These are phyloP conservation scores for Curvularia eragrostidis DNA, from an alignment of 2,329 filamentous ascomycete species.

Conservation along the genomic window DNA sequence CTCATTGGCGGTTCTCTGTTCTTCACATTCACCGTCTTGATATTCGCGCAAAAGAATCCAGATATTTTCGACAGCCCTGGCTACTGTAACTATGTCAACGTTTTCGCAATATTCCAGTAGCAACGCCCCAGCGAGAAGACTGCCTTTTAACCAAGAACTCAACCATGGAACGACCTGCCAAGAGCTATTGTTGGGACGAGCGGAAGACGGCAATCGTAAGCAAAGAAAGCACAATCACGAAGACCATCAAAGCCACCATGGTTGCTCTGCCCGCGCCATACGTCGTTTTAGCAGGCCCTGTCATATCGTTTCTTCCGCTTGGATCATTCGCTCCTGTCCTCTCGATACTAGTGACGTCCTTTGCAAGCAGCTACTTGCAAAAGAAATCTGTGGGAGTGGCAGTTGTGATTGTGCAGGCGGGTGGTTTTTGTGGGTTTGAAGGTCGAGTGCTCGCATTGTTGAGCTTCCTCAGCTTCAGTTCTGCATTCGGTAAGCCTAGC, in stretches of 20 bases:
- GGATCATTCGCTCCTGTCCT: background rate
- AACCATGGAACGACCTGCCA: background rate
- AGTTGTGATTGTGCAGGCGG: background rate
- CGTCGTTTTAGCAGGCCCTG: background rate
- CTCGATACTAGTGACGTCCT: background rate
- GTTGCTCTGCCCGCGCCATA: background rate
- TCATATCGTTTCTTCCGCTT: background rate
- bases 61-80: background rate
- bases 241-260: background rate
- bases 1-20: background rate
- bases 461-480: slow-evolving; percentile 10
- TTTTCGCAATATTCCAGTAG: background rate
- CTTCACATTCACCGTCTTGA: slow-evolving; percentile 2
- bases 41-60: background rate
- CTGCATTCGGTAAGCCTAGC: background rate
- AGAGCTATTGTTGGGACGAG: background rate
- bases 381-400: background rate
- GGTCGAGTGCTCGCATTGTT: slow-evolving; percentile 6
- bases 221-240: background rate
- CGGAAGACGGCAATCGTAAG: background rate
- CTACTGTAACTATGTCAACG: background rate
- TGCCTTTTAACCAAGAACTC: background rate
- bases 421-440: background rate
- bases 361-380: background rate
- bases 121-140: background rate